Evolutionary conservation across 2,329 filamentous ascomycete genomes (phyloP), one percentile per base, ranked within the genome.

Genomic region (Ophiostoma sp.): DNA sequence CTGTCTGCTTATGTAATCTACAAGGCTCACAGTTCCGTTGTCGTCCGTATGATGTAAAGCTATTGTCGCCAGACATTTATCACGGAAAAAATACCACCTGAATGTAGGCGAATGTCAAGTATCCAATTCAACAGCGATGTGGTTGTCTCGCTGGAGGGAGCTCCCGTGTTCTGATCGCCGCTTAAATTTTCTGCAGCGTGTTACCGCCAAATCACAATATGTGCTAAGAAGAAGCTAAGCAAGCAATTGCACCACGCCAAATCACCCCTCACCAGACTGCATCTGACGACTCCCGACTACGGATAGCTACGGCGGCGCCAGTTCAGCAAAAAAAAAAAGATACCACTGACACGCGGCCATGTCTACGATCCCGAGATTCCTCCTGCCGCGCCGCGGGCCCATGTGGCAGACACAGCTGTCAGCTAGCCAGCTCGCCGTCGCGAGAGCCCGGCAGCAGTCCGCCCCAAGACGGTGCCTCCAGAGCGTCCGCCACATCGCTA

Each of bases 341-440:
- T 42, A 18, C 11, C 18, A 5, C 7, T 12, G 0, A 49, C 14
- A 49, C 16, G 4, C 18, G 27, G 5, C 5, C 69, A 71, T 69
- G 71, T 80, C 85, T 81, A 76, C 81, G 71, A 89, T 90, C 71
- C 88, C 88, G 42, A 83, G 84, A 64, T 90, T 90, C 75, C 83
- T 91, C n/a, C 83, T 91, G 55, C 88, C 88, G 4, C 83, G 86
- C 70, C 82, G 84, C 73, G 79, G 84, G 67, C 78, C 81, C 42
- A 79, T 87, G 74, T 88, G 86, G 85, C 81, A 81, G 55, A 73
- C 75, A 65, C 68, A 73, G 5, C 27, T 66, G 6, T 45, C 67
- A 11, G 42, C 64, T 16, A 27, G 27, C 27, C 27, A 27, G 27
- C 27, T 27, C 1, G 27, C 27, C 27, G 27, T 27, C 27, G 27